Base-by-base conservation (phyloP, 2,329 filamentous ascomycete genomes). In the Alternaria viburni region DNA sequence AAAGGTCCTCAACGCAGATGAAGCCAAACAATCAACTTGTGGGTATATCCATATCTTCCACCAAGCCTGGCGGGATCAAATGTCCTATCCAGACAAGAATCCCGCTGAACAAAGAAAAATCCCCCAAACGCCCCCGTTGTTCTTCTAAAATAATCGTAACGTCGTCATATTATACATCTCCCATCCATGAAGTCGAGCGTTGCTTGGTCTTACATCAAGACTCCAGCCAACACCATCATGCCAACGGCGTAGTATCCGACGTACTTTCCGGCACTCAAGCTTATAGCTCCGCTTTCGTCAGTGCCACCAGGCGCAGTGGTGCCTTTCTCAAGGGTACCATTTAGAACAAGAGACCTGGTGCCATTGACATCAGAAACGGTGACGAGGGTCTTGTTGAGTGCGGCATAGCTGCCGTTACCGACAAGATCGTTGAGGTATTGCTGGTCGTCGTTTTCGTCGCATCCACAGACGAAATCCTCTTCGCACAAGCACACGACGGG, bases 301-400 rank as follows among this genome's bases (percentile, higher is more conserved):
- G 69, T 70, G 3, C 80, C 80, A 13, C 80, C 80, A 10, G 80
- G 72, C 3, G 81, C 79, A 2, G 81, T 82, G 0, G 83, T 84
- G 3, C 79, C 83, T 69, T 91, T 90, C 28, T 89, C 87, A 4
- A 95, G 81, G 0, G 90, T 91, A n/a, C 92, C 92, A 76, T 93
- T 93, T 75, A 95, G 81, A 28, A 92, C 82, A 41, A 96, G 85
- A 1, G 87, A 90, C 5, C 75, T 74, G 1, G 85, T 90, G 54
- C 88, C 88, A 59, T 92, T 89, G 64, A 90, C 85, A 57, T 84
- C 80, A 3, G 85, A 87, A 1, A 94, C 86, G 12, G 83, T 85
- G 60, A 92, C 85, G 2, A 93, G 69, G 0, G 83, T 84, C 70
- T 87, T 84, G 81, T 93, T 90, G 56, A 91, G 81, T 3, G 75